Conservation (phyloP, 257 asterid genomes). For the Solanum pennellii region DNA sequence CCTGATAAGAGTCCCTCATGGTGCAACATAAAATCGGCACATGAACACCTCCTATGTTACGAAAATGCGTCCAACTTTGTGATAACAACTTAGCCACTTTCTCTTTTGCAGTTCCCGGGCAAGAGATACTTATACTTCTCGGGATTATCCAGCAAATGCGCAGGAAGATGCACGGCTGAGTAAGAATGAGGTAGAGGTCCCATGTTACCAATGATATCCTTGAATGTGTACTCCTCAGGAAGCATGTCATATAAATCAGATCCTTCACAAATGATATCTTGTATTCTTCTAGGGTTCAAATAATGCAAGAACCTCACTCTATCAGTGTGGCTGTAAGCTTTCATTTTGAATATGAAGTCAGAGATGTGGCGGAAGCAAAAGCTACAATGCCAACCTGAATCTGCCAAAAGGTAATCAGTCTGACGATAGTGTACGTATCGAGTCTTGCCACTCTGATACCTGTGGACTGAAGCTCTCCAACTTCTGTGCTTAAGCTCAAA, state of each 20-base stretch:
- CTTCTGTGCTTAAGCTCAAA: conserved; percentile 30
- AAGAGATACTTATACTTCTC: conserved; percentile 40
- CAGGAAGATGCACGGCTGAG: conserved; percentile 54
- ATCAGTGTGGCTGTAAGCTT: conserved; percentile 62
- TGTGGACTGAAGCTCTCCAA: conserved; percentile 68
- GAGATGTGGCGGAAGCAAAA: conserved; percentile 50
- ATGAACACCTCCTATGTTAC: neutral
- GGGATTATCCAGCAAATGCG: conserved; percentile 36
- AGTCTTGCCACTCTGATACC: conserved; percentile 35
- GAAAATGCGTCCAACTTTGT: neutral
- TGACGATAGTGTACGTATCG: conserved; percentile 55
- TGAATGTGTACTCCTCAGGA: conserved; percentile 61
- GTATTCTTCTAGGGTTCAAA: conserved; percentile 46
- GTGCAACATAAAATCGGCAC: conserved; percentile 7
- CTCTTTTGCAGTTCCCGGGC: conserved; percentile 55
- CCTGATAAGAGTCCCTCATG: neutral
- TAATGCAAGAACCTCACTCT: conserved; percentile 45
- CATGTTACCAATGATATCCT: conserved; percentile 54
- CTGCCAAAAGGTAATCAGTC: conserved; percentile 39
- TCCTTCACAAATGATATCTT: conserved; percentile 47
- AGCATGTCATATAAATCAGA: conserved; percentile 56
- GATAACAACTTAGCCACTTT: conserved; percentile 21
- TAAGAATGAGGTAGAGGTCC: conserved; percentile 54
- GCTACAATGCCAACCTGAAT: conserved; percentile 81
- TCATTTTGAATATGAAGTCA: conserved; percentile 68